Percentiles rank a stretch among this genome's conserved stretches.
Conservation (phyloP, 768 basidiomycete species). For the Lactarius trivialis region DNA sequence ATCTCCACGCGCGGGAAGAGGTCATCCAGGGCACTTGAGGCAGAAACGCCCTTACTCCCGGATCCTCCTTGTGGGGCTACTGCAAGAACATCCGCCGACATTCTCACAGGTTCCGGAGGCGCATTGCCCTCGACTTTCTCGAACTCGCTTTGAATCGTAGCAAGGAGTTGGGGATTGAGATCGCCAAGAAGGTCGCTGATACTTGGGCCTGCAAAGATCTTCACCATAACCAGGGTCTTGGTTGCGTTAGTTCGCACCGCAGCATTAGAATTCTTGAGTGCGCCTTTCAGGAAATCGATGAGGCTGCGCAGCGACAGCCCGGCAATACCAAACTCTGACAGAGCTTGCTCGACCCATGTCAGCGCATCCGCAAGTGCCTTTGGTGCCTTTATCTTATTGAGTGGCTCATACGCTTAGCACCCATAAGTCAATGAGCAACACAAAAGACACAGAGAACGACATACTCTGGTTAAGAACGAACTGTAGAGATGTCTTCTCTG, state of each 20-base stretch:
- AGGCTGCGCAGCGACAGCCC: slow-evolving; percentile 77
- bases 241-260: slow-evolving; percentile 91
- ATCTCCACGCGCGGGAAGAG: slow-evolving; percentile 94
- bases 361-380: slow-evolving; percentile 92
- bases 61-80: slow-evolving; percentile 38
- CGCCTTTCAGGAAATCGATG: slow-evolving; percentile 85
- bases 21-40: slow-evolving; percentile 77
- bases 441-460: slow-evolving; percentile 23
- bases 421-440: slow-evolving; percentile 21
- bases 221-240: slow-evolving; percentile 84
- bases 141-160: slow-evolving; percentile 87
- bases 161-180: slow-evolving; percentile 86
- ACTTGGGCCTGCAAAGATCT: slow-evolving; percentile 85
- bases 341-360: slow-evolving; percentile 77
- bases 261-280: slow-evolving; percentile 90
- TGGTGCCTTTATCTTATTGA: slow-evolving; percentile 94
- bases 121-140: slow-evolving; percentile 80
- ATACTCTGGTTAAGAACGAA: slow-evolving; percentile 90
- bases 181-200: slow-evolving; percentile 92
- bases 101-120: slow-evolving; percentile 71
- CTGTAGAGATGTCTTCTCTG: slow-evolving; percentile 89
- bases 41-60: slow-evolving; percentile 36
- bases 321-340: slow-evolving; percentile 86
- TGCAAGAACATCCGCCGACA: slow-evolving; percentile 66
- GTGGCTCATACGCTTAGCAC: slow-evolving; percentile 76